A percentile compares a stretch with the other conserved stretches of the same genome.
phyloP scores from a whole-genome alignment of 352 stramenopile species.

The Phytophthora tubulina region DNA sequence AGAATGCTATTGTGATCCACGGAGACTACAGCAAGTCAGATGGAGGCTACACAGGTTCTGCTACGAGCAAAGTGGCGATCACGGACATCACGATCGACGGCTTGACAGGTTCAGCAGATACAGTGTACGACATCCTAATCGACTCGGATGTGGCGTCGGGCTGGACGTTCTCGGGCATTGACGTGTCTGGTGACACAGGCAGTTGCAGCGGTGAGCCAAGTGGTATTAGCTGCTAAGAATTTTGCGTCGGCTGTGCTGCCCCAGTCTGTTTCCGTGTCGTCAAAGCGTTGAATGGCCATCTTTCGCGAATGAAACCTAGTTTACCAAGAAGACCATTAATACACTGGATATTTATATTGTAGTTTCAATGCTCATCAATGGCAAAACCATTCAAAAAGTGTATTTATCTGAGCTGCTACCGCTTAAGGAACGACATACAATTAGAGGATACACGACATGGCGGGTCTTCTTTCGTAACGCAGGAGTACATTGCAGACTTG shows the following conservation, averaged over 20 bases:
- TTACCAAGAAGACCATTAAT: neutral
- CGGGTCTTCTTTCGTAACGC: neutral
- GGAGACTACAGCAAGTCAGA: slow-evolving; percentile 8
- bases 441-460: neutral
- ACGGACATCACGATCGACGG: slow-evolving; percentile 19
- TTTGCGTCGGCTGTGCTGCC: neutral
- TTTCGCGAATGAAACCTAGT: neutral
- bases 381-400: neutral
- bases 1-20: neutral
- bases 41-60: neutral
- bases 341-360: neutral
- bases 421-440: neutral
- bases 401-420: neutral
- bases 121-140: slow-evolving; percentile 37
- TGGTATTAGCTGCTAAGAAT: slow-evolving; percentile 25
- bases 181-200: slow-evolving; percentile 19
- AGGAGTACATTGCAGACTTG: neutral
- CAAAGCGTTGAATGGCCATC: neutral
- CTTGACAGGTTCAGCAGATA: slow-evolving; percentile 27
- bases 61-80: neutral
- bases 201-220: slow-evolving; percentile 36
- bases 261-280: neutral
- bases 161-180: slow-evolving; percentile 39
- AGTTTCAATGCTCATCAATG: neutral
- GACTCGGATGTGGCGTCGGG: slow-evolving; percentile 18